Evolutionary conservation across 192 early-diverging fungal genomes (phyloP), one percentile per base, ranked within the genome.

Genomic region (Paraglomus brasilianum): DNA sequence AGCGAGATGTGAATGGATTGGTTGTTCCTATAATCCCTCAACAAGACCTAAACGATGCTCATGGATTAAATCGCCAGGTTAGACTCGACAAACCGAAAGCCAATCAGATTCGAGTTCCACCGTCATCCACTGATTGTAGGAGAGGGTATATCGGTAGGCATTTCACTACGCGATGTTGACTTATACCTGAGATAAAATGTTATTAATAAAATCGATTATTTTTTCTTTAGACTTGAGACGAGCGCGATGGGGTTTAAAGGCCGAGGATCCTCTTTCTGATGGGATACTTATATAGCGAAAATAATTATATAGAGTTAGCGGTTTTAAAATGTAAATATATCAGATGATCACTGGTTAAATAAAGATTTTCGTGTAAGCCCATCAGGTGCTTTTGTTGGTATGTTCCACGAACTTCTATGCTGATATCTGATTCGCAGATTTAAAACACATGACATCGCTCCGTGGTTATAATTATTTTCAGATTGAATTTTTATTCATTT

Each of bases 141-240:
- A 1, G 17, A 61, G 19, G 17, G 8, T 4, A 61, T 61, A 61
- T 61, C 9, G 17, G 5, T 61, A 61, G 22, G 14, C 0, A n/a
- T 45, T 45, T 40, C 21, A 7, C 44, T 43, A 15, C 30, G 3
- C 30, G 30, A 30, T 30, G 30, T 30, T 43, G 17, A 43, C 22
- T 42, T 41, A 43, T 43, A n/a, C 1, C 17, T 5, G 22, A 41
- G 5, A 15, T 19, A 42, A 14, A 43, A 14, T 21, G 38, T 15
- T 60, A 55, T 43, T 42, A 43, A 41, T 42, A 42, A n/a, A 5
- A 30, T 30, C 30, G 30, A 30, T 5, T 19, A 9, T 43, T 19
- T 44, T 61, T 61, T 61, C 41, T 21, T 44, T 60, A 60, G 58
- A 43, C 45, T 60, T 60, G 24, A 41, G 17, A 38, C 41, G n/a